These are phyloP conservation scores for Balamuthia mandrillaris DNA, from an alignment of 208 protist genomes.

Conservation along the genomic window DNA sequence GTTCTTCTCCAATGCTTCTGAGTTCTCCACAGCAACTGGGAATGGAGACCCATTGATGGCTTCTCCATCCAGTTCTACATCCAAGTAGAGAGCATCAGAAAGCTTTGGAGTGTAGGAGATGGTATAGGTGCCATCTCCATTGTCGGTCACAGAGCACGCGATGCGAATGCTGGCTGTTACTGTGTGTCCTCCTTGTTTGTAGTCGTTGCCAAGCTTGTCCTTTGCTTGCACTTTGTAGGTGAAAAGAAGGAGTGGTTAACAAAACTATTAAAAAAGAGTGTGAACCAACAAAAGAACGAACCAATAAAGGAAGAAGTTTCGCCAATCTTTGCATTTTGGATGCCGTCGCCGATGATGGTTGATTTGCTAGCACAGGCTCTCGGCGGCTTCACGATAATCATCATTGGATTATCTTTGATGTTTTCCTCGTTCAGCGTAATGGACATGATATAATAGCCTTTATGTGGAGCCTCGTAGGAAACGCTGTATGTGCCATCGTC, in stretches of 20 bases:
- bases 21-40: constrained; percentile 15
- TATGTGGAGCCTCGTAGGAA: background rate
- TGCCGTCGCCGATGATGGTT: background rate
- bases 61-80: background rate
- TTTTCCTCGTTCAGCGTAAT: background rate
- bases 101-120: background rate
- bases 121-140: constrained; percentile 18
- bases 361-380: background rate
- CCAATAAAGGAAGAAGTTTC: background rate
- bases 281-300: background rate
- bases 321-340: background rate
- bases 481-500: background rate
- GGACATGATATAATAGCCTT: background rate
- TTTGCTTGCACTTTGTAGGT: constrained; percentile 12
- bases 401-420: background rate
- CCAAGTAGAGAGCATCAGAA: background rate
- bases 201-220: constrained; percentile 6
- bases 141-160: background rate
- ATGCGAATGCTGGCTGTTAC: background rate
- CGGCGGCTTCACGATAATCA: background rate
- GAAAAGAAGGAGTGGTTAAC: too few relatives aligned
- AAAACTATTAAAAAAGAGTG: background rate
- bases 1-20: constrained; percentile 9
- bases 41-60: background rate
- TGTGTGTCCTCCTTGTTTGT: constrained; percentile 19